Base-by-base conservation (phyloP, 202 grass and related monocot genomes). In the Carex sylvatica region DNA sequence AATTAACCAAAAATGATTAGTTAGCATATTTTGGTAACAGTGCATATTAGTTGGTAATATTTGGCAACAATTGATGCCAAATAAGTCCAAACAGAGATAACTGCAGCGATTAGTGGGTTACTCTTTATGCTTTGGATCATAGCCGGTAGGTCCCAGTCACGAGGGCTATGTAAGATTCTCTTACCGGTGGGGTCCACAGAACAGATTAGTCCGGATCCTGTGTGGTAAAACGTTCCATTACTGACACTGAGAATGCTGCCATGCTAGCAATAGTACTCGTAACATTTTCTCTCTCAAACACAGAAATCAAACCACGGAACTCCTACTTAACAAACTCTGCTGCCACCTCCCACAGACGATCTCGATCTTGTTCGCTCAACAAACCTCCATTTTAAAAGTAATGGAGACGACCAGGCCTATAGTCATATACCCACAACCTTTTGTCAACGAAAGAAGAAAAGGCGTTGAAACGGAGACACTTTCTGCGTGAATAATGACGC, bases 41-140 rank as follows among this genome's bases (percentile, higher is more conserved):
- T 3, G 24, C 20, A 61, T 24, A 62, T 23, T 62, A 62, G 59
- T 62, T 62, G 20, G 59, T 24, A 62, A 62, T 26, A 62, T 62
- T 62, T 62, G 59, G 28, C 26, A 36, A 35, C 68, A 19, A 44
- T 47, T 9, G 15, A 33, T 59, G 16, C 52, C 51, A 77, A 58
- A 18, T 59, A 59, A 77, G 52, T 77, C 14, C 52, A 77, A 58
- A 58, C 52, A 77, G 51, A 33, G 53, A 58, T 36, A 59, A 77
- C 16, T 58, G 73, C 28, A 77, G 52, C 28, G 24, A 58, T 58
- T 77, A 77, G 52, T 59, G 73, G 73, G 73, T 76, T 52, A 26
- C 73, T n/a, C n/a, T n/a, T n/a, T 35, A 7, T 9, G 51, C 69
- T 55, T 58, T 58, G 73, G 73, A 77, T 36, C 52, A 77, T 26